Evolutionary conservation across 352 stramenopile genomes (phyloP).

Genomic region (Phytophthora vignae): DNA sequence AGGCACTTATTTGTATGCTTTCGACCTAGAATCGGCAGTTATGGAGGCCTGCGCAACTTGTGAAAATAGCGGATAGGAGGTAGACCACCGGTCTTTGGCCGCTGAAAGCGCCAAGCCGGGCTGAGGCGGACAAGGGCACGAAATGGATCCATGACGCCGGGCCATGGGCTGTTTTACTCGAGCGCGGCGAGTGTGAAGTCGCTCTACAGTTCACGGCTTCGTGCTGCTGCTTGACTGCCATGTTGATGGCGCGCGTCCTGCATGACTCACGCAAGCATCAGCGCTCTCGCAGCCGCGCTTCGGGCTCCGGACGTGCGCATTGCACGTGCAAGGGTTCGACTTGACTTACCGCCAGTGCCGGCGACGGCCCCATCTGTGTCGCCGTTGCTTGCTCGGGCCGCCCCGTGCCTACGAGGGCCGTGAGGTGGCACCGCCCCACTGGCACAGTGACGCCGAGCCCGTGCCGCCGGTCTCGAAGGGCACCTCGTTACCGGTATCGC

Average conservation of each 20-base stretch:
- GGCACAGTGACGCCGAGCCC: neutral
- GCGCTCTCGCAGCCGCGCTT: neutral
- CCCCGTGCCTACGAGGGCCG: slow-evolving; percentile 13
- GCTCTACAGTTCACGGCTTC: neutral
- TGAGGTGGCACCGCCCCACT: slow-evolving; percentile 2
- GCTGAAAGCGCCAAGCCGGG: neutral
- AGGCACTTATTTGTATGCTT: slow-evolving; percentile 26
- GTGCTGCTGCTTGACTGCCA: neutral
- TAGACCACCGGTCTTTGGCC: neutral
- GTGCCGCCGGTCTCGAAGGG: neutral
- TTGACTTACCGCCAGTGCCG: slow-evolving; percentile 23
- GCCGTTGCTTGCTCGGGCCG: slow-evolving; percentile 25
- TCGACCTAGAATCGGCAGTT: slow-evolving; percentile 24
- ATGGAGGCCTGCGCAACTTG: neutral
- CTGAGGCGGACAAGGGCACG: slow-evolving; percentile 19
- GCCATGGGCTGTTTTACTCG: neutral
- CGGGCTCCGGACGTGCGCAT: slow-evolving; percentile 7
- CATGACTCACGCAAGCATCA: neutral
- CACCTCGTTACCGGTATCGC: neutral
- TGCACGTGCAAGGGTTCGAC: slow-evolving; percentile 3
- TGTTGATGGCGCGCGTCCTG: neutral
- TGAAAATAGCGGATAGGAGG: slow-evolving; percentile 3
- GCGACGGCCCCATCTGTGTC: slow-evolving; percentile 22
- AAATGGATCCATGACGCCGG: slow-evolving; percentile 42
- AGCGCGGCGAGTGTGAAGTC: neutral